A percentile compares a stretch with the other conserved stretches of the same genome.
phyloP scores from a whole-genome alignment of 768 basidiomycete species.

The Trametes punicea region DNA sequence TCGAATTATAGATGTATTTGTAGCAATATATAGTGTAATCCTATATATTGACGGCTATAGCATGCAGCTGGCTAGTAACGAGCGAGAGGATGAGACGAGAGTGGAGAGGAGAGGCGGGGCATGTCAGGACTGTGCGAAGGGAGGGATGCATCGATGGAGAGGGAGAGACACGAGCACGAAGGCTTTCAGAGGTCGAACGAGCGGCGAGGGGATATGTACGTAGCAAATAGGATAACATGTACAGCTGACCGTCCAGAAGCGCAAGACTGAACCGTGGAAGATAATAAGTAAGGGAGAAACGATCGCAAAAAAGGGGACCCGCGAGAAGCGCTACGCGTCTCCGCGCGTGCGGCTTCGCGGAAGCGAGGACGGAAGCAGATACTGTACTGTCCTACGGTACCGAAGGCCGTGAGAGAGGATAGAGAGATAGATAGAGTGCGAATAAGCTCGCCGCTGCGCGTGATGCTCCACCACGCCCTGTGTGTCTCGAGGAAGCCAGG shows the following conservation, averaged over 20 bases:
- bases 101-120: not conserved
- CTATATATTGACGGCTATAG: slow-evolving; percentile 18
- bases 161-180: not conserved
- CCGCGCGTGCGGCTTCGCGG: too few species aligned
- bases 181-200: not conserved
- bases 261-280: not conserved
- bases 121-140: not conserved
- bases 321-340: too few species aligned
- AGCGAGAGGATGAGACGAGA: not conserved
- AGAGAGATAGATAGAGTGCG: not conserved
- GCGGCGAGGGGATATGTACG: not conserved
- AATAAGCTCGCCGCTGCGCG: not conserved
- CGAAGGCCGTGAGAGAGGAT: too few species aligned
- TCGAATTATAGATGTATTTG: slow-evolving; percentile 25
- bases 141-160: not conserved
- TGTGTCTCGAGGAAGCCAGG: not conserved
- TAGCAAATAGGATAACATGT: not conserved
- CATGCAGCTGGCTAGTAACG: not conserved
- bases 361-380: not conserved
- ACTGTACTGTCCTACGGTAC: too few species aligned
- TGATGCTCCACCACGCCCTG: slow-evolving; percentile 6
- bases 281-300: not conserved
- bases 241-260: not conserved
- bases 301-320: not conserved
- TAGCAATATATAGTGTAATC: slow-evolving; percentile 29